These are phyloP conservation scores for Ochromonas danica DNA, from an alignment of 108 stramenopile species.

Conservation along the genomic window DNA sequence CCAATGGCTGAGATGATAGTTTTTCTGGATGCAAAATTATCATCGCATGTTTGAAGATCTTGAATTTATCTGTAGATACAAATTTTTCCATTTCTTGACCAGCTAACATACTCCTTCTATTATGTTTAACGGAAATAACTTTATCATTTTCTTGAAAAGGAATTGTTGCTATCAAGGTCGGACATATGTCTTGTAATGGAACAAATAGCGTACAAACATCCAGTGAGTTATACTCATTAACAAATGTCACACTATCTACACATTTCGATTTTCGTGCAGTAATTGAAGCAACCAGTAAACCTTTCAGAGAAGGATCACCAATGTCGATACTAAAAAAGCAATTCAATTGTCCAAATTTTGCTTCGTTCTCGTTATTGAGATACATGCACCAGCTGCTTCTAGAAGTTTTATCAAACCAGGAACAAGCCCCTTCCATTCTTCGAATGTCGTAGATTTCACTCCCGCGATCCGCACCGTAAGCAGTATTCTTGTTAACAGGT, in stretches of 20 bases:
- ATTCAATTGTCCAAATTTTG: constrained; percentile 26
- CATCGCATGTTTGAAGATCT: constrained; percentile 24
- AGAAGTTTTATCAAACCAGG: constrained; percentile 21
- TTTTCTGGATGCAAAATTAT: constrained; percentile 12
- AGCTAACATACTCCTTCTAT: constrained; percentile 16
- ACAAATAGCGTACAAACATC: constrained; percentile 4
- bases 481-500: constrained; percentile 17
- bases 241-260: background rate
- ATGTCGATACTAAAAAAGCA: constrained; percentile 14
- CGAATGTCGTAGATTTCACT: constrained; percentile 5
- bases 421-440: background rate
- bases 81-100: constrained; percentile 17
- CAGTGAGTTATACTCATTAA: constrained; percentile 25
- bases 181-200: constrained; percentile 28
- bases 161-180: constrained; percentile 19
- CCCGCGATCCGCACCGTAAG: constrained; percentile 12
- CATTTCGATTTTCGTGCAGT: constrained; percentile 4
- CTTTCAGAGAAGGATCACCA: constrained; percentile 21
- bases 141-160: constrained; percentile 26
- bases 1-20: constrained; percentile 3
- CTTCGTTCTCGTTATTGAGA: background rate
- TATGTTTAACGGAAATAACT: constrained; percentile 17
- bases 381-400: constrained; percentile 30
- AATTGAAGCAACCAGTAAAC: constrained; percentile 18
- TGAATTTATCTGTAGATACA: constrained; percentile 17